Conservation (phyloP, 768 basidiomycete genomes). For the Coprinopsis strossmayeri region DNA sequence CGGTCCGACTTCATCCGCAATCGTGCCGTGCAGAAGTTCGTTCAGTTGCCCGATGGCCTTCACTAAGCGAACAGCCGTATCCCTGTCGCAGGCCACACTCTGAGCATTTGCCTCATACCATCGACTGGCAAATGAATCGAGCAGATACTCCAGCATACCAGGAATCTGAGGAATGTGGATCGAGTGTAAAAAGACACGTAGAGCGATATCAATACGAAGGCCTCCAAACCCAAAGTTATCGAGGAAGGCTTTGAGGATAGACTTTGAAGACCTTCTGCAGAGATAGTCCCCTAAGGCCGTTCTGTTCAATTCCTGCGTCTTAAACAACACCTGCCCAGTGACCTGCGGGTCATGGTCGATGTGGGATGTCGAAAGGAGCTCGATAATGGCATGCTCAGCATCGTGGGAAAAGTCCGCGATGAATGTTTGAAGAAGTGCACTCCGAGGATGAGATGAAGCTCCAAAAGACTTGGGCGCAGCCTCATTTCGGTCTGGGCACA, state of each 20-base stretch:
- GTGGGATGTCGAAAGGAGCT: constrained; percentile 57
- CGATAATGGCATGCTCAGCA: constrained; percentile 72
- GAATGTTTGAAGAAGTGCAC: constrained; percentile 65
- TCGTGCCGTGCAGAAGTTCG: constrained; percentile 75
- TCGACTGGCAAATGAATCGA: constrained; percentile 78
- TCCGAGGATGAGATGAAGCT: constrained; percentile 36
- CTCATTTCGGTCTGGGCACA: constrained; percentile 65
- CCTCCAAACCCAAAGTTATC: constrained; percentile 84
- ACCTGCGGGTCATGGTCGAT: constrained; percentile 59
- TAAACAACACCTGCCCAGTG: constrained; percentile 77
- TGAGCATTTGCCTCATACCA: constrained; percentile 89
- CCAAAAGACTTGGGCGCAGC: constrained; percentile 36
- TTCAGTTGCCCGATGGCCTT: constrained; percentile 84
- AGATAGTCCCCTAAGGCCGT: constrained; percentile 81
- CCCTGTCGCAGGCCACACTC: constrained; percentile 75
- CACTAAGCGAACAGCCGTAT: constrained; percentile 70
- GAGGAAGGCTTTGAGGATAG: constrained; percentile 76
- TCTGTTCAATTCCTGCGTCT: constrained; percentile 77
- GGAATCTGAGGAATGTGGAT: constrained; percentile 45
- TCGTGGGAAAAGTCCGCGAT: constrained; percentile 74
- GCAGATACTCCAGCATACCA: constrained; percentile 56
- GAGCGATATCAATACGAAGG: constrained; percentile 79
- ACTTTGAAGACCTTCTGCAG: constrained; percentile 62
- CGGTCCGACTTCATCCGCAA: constrained; percentile 53
- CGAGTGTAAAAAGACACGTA: constrained; percentile 85